Evolutionary conservation across 2,329 filamentous ascomycete genomes (phyloP).

Genomic region (Talaromyces sp.): DNA sequence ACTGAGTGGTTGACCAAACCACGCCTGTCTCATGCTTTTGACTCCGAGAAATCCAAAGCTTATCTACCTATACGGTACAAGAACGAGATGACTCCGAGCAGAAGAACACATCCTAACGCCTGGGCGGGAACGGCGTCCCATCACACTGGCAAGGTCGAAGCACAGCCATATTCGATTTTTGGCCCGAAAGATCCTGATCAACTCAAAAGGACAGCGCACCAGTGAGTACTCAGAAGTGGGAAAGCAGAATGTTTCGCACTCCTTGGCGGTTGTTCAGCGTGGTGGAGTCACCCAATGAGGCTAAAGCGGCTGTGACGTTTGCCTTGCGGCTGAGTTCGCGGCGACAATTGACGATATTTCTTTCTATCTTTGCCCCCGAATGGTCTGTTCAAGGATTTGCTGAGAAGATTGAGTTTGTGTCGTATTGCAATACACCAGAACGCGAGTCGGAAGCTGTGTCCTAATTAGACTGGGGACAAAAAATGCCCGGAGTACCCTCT

Average conservation of each 20-base stretch:
- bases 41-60: too few relatives aligned
- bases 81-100: background rate
- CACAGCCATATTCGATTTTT: background rate
- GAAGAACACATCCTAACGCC: background rate
- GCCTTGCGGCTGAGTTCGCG: background rate
- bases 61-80: background rate
- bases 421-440: background rate
- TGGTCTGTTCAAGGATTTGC: background rate
- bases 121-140: too few relatives aligned
- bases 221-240: background rate
- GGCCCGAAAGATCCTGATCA: background rate
- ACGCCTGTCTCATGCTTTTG: too few relatives aligned
- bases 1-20: background rate
- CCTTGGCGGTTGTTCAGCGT: background rate
- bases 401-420: background rate
- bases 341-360: background rate
- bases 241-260: background rate
- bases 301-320: background rate
- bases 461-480: slow-evolving; percentile 23
- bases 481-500: slow-evolving; percentile 53
- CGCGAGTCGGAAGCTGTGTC: background rate
- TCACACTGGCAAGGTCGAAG: background rate
- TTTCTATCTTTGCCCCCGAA: too few relatives aligned
- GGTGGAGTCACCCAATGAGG: slow-evolving; percentile 3
- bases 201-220: background rate